phyloP scores from a whole-genome alignment of 176 grass and related monocot species.

The Carex myosuroides region DNA sequence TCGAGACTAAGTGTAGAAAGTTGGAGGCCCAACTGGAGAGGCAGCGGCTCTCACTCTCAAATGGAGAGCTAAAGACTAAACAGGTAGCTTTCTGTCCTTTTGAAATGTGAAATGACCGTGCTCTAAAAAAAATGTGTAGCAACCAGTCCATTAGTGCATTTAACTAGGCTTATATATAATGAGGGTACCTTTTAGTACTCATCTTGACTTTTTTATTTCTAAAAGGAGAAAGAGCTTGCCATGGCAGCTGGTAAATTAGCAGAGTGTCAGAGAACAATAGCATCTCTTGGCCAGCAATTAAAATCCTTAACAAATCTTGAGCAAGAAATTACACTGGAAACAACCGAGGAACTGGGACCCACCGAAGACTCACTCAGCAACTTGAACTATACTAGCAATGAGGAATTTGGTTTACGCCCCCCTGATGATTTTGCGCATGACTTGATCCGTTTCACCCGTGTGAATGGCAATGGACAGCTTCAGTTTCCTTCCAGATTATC shows the following conservation, averaged over 20 bases:
- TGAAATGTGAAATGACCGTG: neutral
- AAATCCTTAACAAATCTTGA: constrained; percentile 74
- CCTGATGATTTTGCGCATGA: constrained; percentile 27
- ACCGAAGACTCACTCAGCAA: neutral
- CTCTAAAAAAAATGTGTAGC: neutral
- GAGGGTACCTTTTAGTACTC: neutral
- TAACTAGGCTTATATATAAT: neutral
- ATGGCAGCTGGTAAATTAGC: constrained; percentile 76
- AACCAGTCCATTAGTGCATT: neutral
- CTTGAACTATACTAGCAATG: constrained; percentile 2
- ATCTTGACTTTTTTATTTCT: constrained; percentile 11
- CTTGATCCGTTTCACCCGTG: constrained; percentile 28
- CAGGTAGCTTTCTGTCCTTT: constrained; percentile 45
- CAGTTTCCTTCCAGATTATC: constrained; percentile 9
- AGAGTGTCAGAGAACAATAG: constrained; percentile 95
- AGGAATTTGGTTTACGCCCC: constrained; percentile 8
- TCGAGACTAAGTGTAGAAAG: constrained; percentile 60
- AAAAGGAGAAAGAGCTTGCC: constrained; percentile 60
- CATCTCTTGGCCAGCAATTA: constrained; percentile 74
- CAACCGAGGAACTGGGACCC: neutral
- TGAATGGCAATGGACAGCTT: constrained; percentile 22
- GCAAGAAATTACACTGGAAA: constrained; percentile 3
- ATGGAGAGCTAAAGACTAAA: constrained; percentile 66
- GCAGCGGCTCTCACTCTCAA: constrained; percentile 49
- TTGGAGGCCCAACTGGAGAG: constrained; percentile 65